Evolutionary conservation across 1,284 basidiomycete species (phyloP).

Genomic region (Gymnopus androsaceus): DNA sequence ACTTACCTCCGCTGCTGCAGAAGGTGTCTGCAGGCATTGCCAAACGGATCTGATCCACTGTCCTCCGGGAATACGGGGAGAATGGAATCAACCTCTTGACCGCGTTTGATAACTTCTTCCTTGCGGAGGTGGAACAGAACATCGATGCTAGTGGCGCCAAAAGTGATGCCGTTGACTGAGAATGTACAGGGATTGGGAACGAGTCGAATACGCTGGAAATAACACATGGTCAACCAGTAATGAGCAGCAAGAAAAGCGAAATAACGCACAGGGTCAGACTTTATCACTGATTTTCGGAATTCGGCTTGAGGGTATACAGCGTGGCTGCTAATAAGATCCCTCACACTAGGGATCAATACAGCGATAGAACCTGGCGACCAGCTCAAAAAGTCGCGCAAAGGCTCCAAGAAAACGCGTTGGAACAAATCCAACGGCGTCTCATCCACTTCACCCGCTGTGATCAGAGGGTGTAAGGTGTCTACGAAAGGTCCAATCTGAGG

Average conservation of each 20-base stretch:
- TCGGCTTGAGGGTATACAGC: constrained; percentile 88
- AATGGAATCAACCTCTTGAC: constrained; percentile 63
- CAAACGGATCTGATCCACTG: constrained; percentile 70
- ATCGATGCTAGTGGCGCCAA: constrained; percentile 83
- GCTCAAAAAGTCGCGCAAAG: constrained; percentile 61
- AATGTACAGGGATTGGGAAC: constrained; percentile 90
- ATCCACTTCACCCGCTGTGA: constrained; percentile 74
- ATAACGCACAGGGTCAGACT: constrained; percentile 50
- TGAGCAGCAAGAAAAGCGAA: constrained; percentile 21
- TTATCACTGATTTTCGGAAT: constrained; percentile 48
- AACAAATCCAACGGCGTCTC: constrained; percentile 73
- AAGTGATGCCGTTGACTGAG: constrained; percentile 80
- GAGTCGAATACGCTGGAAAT: constrained; percentile 65
- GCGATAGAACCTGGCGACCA: constrained; percentile 69
- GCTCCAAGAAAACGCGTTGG: constrained; percentile 60
- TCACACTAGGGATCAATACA: constrained; percentile 80
- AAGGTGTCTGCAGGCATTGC: constrained; percentile 77
- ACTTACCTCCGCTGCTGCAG: constrained; percentile 82
- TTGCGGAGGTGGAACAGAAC: constrained; percentile 86
- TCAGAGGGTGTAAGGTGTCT: constrained; percentile 71
- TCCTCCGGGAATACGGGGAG: constrained; percentile 43
- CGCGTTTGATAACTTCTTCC: constrained; percentile 79
- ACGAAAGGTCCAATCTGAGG: constrained; percentile 90
- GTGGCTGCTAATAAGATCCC: constrained; percentile 81
- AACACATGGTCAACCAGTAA: constrained; percentile 9